phyloP scores from a whole-genome alignment of 1,284 basidiomycete species.

The Ganoderma boninense region DNA sequence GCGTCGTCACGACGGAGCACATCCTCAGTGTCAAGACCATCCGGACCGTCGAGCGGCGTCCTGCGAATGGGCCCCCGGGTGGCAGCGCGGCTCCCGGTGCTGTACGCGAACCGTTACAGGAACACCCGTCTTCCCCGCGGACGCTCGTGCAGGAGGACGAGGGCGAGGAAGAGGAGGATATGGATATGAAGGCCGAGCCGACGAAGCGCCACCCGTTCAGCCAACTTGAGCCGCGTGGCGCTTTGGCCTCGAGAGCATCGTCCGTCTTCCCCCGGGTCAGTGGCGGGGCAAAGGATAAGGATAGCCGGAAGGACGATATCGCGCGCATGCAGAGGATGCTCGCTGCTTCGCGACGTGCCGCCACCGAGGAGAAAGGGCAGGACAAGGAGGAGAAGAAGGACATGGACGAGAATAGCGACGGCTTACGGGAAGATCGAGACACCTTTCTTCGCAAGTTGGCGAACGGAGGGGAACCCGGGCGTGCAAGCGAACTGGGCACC shows the following conservation, averaged over 20 bases:
- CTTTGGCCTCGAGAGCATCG: constrained; percentile 4
- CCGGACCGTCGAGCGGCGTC: constrained; percentile 20
- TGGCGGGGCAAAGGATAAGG: not conserved
- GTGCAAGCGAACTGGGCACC: not conserved
- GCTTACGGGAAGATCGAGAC: not conserved
- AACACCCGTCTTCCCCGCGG: constrained; percentile 4
- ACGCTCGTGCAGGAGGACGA: constrained; percentile 10
- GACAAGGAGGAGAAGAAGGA: not conserved
- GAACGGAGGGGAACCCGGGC: not conserved
- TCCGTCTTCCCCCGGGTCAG: not conserved
- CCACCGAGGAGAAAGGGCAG: not conserved
- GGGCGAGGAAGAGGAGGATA: not conserved
- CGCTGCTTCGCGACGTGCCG: not conserved
- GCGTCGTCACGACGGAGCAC: constrained; percentile 23
- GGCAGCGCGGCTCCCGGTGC: not conserved
- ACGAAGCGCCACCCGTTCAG: constrained; percentile 35
- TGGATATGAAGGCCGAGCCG: constrained; percentile 1
- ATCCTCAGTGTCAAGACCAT: constrained; percentile 23
- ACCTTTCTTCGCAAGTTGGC: not conserved
- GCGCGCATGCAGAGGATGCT: constrained; percentile 23
- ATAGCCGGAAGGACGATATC: constrained; percentile 13
- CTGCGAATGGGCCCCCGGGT: not conserved
- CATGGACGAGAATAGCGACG: not conserved
- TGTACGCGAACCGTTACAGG: not conserved
- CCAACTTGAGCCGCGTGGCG: constrained; percentile 16